Evolutionary conservation across 306 rosid genomes (phyloP).

Genomic region (Parietaria judaica): DNA sequence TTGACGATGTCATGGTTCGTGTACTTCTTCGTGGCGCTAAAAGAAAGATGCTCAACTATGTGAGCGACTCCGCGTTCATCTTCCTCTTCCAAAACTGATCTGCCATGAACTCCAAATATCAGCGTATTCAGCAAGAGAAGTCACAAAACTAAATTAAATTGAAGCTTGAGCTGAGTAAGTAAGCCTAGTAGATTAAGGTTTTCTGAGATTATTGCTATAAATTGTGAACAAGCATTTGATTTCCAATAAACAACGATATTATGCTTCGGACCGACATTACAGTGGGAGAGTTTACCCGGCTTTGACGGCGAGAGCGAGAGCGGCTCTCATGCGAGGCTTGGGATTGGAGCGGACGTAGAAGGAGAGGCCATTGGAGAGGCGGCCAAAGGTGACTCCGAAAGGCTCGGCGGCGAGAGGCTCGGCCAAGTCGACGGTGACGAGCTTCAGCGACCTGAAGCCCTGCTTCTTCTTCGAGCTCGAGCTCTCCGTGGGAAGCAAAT

Average conservation of each 20-base stretch:
- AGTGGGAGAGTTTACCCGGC: conserved; percentile 44
- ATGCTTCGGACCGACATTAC: too few species aligned
- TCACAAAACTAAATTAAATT: too few species aligned
- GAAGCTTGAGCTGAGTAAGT: too few species aligned
- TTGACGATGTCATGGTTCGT: conserved; percentile 80
- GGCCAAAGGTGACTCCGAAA: conserved; percentile 61
- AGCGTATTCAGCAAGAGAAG: too few species aligned
- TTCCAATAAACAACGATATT: too few species aligned
- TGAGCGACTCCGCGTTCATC: conserved; percentile 97
- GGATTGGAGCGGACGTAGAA: conserved; percentile 89
- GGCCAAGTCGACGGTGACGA: conserved; percentile 56
- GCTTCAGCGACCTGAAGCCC: conserved; percentile 82
- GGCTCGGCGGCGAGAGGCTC: conserved; percentile 47
- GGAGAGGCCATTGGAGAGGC: conserved; percentile 70
- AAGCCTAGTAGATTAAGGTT: too few species aligned
- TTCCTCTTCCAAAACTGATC: conserved; percentile 96
- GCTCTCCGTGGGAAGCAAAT: conserved; percentile 60
- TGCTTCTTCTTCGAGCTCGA: conserved; percentile 64
- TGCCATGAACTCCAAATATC: conserved; percentile 34
- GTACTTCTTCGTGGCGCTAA: conserved; percentile 77
- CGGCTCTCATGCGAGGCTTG: conserved; percentile 92
- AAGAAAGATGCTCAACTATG: conserved; percentile 94
- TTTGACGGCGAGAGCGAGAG: conserved; percentile 83
- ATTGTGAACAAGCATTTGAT: too few species aligned
- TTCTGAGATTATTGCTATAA: too few species aligned